Conservation (phyloP, 106 monocot genomes). For the Amphibolis antarctica region DNA sequence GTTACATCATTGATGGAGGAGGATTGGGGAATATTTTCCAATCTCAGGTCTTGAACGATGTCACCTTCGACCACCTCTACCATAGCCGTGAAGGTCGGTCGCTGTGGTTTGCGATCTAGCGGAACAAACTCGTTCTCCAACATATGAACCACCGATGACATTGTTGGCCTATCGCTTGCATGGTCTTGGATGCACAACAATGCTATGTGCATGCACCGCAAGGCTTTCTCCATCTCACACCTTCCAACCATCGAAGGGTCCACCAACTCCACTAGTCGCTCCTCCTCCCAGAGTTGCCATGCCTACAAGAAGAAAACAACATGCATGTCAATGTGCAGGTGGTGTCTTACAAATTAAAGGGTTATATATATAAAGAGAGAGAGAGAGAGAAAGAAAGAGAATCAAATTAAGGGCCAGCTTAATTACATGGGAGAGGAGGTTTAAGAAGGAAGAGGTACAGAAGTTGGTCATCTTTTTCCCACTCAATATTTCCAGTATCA, state of each 20-base stretch:
- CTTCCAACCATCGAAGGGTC: neutral
- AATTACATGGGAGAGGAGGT: neutral
- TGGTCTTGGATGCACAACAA: conserved; percentile 33
- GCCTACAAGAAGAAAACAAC: no score
- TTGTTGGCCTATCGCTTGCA: conserved; percentile 26
- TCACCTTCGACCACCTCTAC: neutral
- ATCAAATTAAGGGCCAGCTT: neutral
- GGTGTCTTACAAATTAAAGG: no score
- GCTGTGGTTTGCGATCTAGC: no score
- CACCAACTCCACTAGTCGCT: no score
- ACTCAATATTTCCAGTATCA: conserved; percentile 1
- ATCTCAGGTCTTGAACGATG: neutral
- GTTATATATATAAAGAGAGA: no score
- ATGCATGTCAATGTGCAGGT: no score
- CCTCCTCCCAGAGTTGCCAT: no score
- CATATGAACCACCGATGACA: conserved; percentile 22
- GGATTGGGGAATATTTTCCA: neutral
- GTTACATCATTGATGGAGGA: neutral
- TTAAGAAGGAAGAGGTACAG: neutral
- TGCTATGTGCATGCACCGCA: conserved; percentile 8
- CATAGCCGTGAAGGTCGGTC: neutral
- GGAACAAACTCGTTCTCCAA: conserved; percentile 10
- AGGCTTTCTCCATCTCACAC: neutral
- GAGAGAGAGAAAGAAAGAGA: neutral
- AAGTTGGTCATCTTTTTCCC: neutral